Evolutionary conservation across 106 monocot genomes (phyloP).

Genomic region (Dendrobium huoshanense): DNA sequence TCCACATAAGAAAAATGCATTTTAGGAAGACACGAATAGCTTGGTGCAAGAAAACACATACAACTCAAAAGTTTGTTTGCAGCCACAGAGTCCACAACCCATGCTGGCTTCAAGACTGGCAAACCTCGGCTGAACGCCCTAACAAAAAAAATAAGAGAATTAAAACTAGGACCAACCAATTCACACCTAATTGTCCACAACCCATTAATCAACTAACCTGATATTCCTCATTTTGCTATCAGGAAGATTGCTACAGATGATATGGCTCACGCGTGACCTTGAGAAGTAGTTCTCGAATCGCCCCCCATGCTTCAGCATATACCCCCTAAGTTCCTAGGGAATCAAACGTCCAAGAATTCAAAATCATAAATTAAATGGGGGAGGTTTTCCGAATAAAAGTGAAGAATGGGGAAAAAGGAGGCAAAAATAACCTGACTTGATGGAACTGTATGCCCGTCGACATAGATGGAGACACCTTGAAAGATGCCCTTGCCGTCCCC

Average conservation of each 20-base stretch:
- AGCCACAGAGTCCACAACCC: conserved; percentile 81
- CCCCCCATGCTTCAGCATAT: conserved; percentile 85
- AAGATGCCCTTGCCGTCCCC: conserved; percentile 42
- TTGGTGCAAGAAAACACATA: conserved; percentile 23
- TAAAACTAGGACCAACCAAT: neutral
- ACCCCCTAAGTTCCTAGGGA: conserved; percentile 58
- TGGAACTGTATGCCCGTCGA: conserved; percentile 86
- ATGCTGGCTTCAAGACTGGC: conserved; percentile 82
- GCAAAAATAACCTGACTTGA: conserved; percentile 57
- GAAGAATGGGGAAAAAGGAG: neutral
- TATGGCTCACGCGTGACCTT: conserved; percentile 70
- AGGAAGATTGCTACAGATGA: conserved; percentile 83
- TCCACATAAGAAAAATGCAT: neutral
- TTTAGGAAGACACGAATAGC: neutral
- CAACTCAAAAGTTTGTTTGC: conserved; percentile 80
- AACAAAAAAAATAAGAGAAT: conserved; percentile 12
- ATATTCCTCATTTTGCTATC: conserved; percentile 80
- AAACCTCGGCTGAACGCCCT: conserved; percentile 91
- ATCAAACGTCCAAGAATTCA: neutral
- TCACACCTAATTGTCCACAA: neutral
- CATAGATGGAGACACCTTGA: conserved; percentile 82
- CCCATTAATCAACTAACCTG: conserved; percentile 27
- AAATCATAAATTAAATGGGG: neutral
- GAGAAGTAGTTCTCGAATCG: conserved; percentile 94
- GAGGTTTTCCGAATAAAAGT: neutral